Base-by-base conservation (phyloP, 495 filamentous ascomycete genomes). In the Xylaria scruposa region DNA sequence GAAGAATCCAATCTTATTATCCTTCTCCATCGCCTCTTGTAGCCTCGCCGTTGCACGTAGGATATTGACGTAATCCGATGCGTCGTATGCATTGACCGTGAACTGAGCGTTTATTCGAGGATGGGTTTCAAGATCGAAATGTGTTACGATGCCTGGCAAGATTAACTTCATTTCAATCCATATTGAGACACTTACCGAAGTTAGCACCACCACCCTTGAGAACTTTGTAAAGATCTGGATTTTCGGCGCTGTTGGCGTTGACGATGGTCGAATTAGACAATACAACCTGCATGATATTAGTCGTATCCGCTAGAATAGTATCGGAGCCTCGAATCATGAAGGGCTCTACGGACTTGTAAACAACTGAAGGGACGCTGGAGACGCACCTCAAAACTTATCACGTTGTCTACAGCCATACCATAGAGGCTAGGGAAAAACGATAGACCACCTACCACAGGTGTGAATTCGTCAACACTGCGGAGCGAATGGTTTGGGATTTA, bases 81-180 rank as follows among this genome's bases (percentile, higher is more conserved):
- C 9, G 51, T 56, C 24, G 51, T 56, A 56, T 6, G 13, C 24
- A 2, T 56, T 56, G 51, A 56, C 51, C 13, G 51, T 29, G 12
- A 29, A 56, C 26, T 56, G 21, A 15, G 51, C 26, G 9, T 56
- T 10, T 24, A 56, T 56, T 10, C 10, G 51, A 17, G 51, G 51
- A 9, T 56, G 24, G 24, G 51, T 56, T 2, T 56, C 9, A 12
- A 56, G 8, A 29, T 56, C 51, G 51, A 56, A 56, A 17, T 24
- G 51, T 12, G 51, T 56, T 29, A 56, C 51, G 51, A 56, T 60
- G 13, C 56, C 56, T 60, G 15, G 15, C 19, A 49, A 49, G 46
- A 46, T 49, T 21, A 15, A 46, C 12, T 17, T 46, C 42, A 17
- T 46, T 46, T 5, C 13, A 3, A 5, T 5, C 15, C 13, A 46